Conservation (phyloP, 148 eudicot species). For the Bassia scoparia region DNA sequence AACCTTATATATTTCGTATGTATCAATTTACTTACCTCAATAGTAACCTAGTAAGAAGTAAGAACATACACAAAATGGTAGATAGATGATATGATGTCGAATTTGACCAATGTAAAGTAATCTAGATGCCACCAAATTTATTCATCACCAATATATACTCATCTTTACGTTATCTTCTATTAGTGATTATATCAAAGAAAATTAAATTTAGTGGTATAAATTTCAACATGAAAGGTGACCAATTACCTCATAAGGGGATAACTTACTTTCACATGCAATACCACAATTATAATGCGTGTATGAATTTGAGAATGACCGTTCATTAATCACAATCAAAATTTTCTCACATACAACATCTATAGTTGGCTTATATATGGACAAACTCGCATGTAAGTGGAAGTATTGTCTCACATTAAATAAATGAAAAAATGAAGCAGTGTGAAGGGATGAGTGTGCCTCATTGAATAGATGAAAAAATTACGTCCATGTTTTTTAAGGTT, state of each 20-base stretch:
- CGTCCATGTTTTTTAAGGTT: no score
- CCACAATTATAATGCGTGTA: background rate
- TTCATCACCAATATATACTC: background rate
- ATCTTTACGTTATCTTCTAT: background rate
- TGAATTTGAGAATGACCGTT: conserved; percentile 11
- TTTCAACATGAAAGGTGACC: background rate
- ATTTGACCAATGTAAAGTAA: conserved; percentile 13
- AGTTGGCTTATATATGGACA: no score
- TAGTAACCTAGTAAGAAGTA: no score
- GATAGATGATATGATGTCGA: conserved; percentile 17
- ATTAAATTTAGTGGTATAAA: background rate
- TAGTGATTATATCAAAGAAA: conserved; percentile 10
- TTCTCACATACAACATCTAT: no score
- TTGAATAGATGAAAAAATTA: no score
- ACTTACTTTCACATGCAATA: background rate
- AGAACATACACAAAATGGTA: no score
- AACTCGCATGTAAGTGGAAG: no score
- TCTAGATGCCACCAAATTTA: conserved; percentile 14
- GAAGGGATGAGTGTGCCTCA: no score
- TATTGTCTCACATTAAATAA: no score
- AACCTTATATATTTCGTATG: no score
- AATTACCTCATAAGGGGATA: background rate
- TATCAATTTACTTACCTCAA: background rate
- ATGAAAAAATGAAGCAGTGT: no score
- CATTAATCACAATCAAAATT: conserved; percentile 5